Base-by-base conservation (phyloP, 805 yeast species). In the Pichia gijzeniarum region DNA sequence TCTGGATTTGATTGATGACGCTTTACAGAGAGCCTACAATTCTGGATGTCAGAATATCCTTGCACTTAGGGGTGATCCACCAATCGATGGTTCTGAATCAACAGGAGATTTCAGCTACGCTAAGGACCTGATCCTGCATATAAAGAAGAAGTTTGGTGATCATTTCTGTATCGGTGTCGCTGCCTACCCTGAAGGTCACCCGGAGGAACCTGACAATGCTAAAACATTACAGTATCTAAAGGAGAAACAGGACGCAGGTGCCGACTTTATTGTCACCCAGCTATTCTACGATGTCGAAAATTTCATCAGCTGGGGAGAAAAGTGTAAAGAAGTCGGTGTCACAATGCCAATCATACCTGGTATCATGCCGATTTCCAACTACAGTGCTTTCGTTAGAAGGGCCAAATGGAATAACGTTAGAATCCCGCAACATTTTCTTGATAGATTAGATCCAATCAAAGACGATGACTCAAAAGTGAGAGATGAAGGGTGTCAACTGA, bases 341-440 rank as follows among this genome's bases (percentile, higher is more conserved):
- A 71, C 72, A 34, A 80, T 86, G 43, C 98, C 98, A 25, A 85
- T 93, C 53, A 82, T 93, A 48, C 99, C 99, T 1, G 99, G 99
- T 13, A 89, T 93, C 64, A 93, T 93, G 99, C 99, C 99, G 19
- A 90, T 93, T 48, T 81, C 95, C n/a, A 87, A 96, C 3, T 90
- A 91, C 66, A 85, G 95, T 21, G 80, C 96, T 3, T 93, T 93
- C 62, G 65, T 89, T 51, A 82, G 99, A 70, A 79, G 99, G 63
- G 96, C 96, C 17, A 80, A 80, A 44, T 93, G 99, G 99, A 88
- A 95, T 48, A 84, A 85, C 58, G 82, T 93, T 55, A 65, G 74
- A 35, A 74, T 93, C 48, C 99, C 99, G 3, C 73, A 75, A 49
- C 72, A 76, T 40, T 89, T 90, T 63, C 64, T 79, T 53, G 79